Conservation (phyloP, 495 filamentous ascomycete genomes). For the Penicillium psychrofluorescens region DNA sequence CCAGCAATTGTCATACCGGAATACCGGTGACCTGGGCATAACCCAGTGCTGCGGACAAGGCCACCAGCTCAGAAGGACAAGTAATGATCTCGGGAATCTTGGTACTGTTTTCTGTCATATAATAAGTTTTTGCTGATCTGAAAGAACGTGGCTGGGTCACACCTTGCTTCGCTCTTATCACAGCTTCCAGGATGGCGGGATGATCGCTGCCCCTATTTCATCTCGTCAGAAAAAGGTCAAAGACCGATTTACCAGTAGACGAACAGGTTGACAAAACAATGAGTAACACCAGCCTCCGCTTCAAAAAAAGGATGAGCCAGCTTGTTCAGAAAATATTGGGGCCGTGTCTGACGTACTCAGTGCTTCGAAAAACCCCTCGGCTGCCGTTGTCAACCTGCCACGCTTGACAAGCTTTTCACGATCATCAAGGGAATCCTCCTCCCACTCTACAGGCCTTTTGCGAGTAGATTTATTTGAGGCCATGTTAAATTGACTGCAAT, state of each 20-base stretch:
- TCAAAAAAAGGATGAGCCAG: neutral
- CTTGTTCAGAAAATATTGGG: neutral
- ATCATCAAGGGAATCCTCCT: too few relatives aligned
- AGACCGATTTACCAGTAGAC: neutral
- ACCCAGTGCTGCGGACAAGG: slow-evolving; percentile 86
- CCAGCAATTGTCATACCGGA: slow-evolving; percentile 29
- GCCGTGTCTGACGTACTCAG: slow-evolving; percentile 4
- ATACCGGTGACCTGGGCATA: slow-evolving; percentile 75
- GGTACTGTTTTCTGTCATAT: slow-evolving; percentile 24
- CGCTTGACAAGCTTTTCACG: neutral
- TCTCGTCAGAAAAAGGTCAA: neutral
- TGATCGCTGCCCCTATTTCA: slow-evolving; percentile 64
- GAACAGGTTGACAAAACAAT: slow-evolving; percentile 19
- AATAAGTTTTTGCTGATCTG: neutral
- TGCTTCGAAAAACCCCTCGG: slow-evolving; percentile 18
- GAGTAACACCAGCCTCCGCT: slow-evolving; percentile 14
- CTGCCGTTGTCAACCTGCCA: slow-evolving; percentile 7
- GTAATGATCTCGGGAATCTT: slow-evolving; percentile 78
- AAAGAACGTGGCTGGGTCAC: neutral
- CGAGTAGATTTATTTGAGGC: too few relatives aligned
- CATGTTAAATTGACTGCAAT: too few relatives aligned
- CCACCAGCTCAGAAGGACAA: slow-evolving; percentile 92
- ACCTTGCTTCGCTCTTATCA: slow-evolving; percentile 64
- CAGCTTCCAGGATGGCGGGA: slow-evolving; percentile 81
- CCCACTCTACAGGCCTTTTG: too few relatives aligned